A percentile compares a stretch with the other conserved stretches of the same genome.
Evolutionary conservation across 345 rosid species (phyloP).

Genomic region (Salix koriyanagi): DNA sequence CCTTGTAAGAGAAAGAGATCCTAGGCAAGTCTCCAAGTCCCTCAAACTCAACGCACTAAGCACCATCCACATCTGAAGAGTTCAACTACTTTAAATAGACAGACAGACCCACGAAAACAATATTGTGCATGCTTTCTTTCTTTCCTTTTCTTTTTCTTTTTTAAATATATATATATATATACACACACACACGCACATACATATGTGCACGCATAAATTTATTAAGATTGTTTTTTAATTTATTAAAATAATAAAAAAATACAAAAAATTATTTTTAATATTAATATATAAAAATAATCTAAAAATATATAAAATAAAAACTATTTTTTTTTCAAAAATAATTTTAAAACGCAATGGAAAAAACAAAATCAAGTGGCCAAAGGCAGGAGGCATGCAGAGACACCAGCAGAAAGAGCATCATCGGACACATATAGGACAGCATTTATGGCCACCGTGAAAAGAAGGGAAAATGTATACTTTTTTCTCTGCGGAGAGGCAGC

Average conservation of each 20-base stretch:
- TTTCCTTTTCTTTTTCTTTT: not conserved
- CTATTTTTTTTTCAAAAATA: too few species aligned
- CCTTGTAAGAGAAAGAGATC: not conserved
- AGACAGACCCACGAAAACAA: not conserved
- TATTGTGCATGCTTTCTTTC: not conserved
- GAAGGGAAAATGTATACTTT: not conserved
- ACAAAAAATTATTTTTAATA: too few species aligned
- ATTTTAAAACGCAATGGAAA: too few species aligned
- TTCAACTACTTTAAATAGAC: not conserved
- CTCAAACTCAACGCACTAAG: not conserved
- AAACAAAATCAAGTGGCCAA: too few species aligned
- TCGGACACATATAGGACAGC: slow-evolving; percentile 9
- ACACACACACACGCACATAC: rapidly evolving
- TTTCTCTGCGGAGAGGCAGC: slow-evolving; percentile 18
- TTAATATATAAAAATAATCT: too few species aligned
- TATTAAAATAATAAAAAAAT: too few species aligned
- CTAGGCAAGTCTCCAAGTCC: not conserved
- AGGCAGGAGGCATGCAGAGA: not conserved
- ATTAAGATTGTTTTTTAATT: too few species aligned
- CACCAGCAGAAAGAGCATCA: not conserved
- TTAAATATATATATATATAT: not conserved
- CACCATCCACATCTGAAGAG: not conserved
- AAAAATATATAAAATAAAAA: too few species aligned
- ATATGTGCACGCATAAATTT: too few species aligned
- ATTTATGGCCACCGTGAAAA: not conserved